phyloP scores from a whole-genome alignment of 2,329 filamentous ascomycete genomes.

The Fusarium nelsonii region DNA sequence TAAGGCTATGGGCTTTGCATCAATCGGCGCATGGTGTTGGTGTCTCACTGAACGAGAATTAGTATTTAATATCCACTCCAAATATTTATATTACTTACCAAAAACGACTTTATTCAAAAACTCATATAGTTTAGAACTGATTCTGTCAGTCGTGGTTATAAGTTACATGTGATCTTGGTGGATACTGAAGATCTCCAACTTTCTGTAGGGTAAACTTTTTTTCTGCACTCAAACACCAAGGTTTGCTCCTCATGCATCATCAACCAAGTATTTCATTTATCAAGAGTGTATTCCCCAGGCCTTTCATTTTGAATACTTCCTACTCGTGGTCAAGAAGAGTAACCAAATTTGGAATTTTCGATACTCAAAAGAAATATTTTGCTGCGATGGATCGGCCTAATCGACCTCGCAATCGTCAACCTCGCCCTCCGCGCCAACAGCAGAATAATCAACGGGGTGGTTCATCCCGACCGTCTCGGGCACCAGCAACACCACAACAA shows the following conservation, averaged over 20 bases:
- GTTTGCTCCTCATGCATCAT: conserved; percentile 22
- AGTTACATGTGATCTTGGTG: neutral
- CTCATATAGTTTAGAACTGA: neutral
- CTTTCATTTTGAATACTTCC: neutral
- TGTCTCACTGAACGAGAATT: neutral
- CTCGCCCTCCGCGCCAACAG: conserved; percentile 44
- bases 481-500: conserved; percentile 53
- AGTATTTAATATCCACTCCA: neutral
- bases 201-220: conserved; percentile 23
- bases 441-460: conserved; percentile 38
- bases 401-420: conserved; percentile 52
- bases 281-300: neutral
- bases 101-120: neutral
- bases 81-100: neutral
- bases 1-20: neutral
- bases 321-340: neutral
- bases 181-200: neutral
- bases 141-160: neutral
- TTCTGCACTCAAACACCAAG: neutral
- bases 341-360: neutral
- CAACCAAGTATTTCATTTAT: neutral
- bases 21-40: neutral
- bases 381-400: conserved; percentile 51
- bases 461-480: conserved; percentile 29
- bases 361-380: neutral